Evolutionary conservation across 495 filamentous ascomycete species (phyloP).

Genomic region (Neurospora sp.): DNA sequence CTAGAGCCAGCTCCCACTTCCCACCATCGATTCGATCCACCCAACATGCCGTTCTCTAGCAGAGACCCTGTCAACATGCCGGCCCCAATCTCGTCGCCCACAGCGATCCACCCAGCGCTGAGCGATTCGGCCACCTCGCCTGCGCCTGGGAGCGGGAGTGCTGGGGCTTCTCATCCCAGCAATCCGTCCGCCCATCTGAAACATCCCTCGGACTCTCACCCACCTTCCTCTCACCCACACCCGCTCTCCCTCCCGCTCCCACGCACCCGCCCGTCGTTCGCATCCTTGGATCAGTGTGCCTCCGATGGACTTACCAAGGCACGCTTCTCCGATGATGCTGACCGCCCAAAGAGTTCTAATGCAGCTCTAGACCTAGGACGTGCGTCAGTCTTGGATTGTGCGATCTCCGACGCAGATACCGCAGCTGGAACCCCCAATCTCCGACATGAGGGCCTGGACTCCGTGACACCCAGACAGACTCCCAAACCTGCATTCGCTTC

Average conservation of each 20-base stretch:
- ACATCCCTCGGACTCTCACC: background rate
- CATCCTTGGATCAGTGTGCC: slow-evolving; percentile 2
- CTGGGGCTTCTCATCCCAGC: background rate
- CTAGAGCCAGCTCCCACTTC: slow-evolving; percentile 14
- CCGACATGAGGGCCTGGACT: slow-evolving; percentile 7
- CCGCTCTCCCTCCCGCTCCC: slow-evolving; percentile 13
- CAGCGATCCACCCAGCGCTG: slow-evolving; percentile 31
- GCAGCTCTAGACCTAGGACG: slow-evolving; percentile 5
- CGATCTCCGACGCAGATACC: background rate
- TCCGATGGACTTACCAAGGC: slow-evolving; percentile 16
- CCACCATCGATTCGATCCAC: slow-evolving; percentile 11
- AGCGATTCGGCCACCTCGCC: slow-evolving; percentile 8
- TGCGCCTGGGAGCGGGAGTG: background rate
- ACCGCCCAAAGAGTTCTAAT: slow-evolving; percentile 13
- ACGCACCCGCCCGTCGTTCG: background rate
- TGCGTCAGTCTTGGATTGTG: slow-evolving; percentile 1
- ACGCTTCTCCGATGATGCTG: slow-evolving; percentile 9
- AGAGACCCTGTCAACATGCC: slow-evolving; percentile 17
- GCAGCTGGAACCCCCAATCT: slow-evolving; percentile 1
- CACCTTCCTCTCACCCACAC: background rate
- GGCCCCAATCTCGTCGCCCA: slow-evolving; percentile 27
- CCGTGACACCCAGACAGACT: slow-evolving; percentile 1
- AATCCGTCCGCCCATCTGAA: background rate
- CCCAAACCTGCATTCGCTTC: slow-evolving; percentile 4
- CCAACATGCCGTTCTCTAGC: slow-evolving; percentile 5